Evolutionary conservation across 2,329 filamentous ascomycete species (phyloP).

Genomic region (Septoria petroselini): DNA sequence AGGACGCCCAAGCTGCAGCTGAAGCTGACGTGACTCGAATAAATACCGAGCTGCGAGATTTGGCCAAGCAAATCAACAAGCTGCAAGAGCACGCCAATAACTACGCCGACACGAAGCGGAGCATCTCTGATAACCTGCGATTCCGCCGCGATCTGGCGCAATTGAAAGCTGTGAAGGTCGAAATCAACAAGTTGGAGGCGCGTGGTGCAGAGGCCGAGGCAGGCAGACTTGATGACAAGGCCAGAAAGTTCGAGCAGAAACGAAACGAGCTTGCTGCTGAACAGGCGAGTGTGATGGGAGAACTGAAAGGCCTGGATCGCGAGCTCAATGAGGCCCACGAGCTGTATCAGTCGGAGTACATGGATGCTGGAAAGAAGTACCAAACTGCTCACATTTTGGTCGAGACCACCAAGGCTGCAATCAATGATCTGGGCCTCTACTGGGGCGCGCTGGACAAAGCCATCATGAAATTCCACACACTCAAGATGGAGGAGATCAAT

Average conservation of each 20-base stretch:
- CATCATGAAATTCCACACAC: constrained; percentile 91
- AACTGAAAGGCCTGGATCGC: constrained; percentile 79
- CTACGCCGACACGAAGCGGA: constrained; percentile 77
- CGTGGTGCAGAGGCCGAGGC: constrained; percentile 83
- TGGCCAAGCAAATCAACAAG: constrained; percentile 70
- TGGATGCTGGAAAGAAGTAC: constrained; percentile 74
- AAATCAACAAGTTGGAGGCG: constrained; percentile 71
- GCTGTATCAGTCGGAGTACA: constrained; percentile 84
- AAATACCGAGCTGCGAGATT: constrained; percentile 64
- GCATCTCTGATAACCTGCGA: constrained; percentile 82
- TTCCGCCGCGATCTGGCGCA: constrained; percentile 73
- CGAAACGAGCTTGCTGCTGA: constrained; percentile 69
- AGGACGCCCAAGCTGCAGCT: constrained; percentile 65
- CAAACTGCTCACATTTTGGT: constrained; percentile 86
- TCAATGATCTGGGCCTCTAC: constrained; percentile 84
- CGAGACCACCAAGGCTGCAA: constrained; percentile 85
- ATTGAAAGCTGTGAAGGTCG: constrained; percentile 62
- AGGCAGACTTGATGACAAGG: constrained; percentile 68
- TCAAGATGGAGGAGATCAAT: constrained; percentile 99
- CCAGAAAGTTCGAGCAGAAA: constrained; percentile 62
- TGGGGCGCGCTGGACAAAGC: constrained; percentile 83
- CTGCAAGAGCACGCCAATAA: constrained; percentile 74
- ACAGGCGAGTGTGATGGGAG: constrained; percentile 69
- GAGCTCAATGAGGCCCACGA: constrained; percentile 68
- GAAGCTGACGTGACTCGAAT: constrained; percentile 63